Evolutionary conservation across 805 yeast genomes (phyloP), one percentile per base, ranked within the genome.

Genomic region (Lachancea cidri): DNA sequence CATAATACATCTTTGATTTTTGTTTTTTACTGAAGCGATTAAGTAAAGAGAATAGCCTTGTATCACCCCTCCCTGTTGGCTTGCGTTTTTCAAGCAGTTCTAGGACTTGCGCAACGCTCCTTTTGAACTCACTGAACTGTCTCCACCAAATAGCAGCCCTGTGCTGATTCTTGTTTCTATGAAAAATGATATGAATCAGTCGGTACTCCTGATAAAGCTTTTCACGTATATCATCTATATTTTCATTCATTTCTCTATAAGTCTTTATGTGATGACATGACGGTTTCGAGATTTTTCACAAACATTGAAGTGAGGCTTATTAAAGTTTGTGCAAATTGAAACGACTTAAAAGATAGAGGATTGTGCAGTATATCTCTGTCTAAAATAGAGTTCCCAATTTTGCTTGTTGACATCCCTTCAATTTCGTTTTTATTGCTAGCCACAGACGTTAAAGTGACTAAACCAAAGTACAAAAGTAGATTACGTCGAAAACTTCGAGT

Each of bases 101-200:
- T 4, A 48, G 6, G 5, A 54, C 47, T 6, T 48, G 49, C 2
- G 43, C 35, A 16, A 52, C 45, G n/a, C 71, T 66, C 31, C 95
- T 71, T 50, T 83, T 84, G 19, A 86, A 53, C 7, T 80, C 71
- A 45, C 78, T 72, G 31, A 88, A 64, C 44, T 76, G 71, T 45
- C 67, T 73, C 91, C 95, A 88, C 96, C 96, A 88, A 6, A 56
- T 54, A 22, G 86, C 73, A 5, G 71, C 73, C 3, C 80, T 66
- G 54, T 86, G 95, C 58, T 88, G 96, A 58, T 86, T 86, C 39
- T 72, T 69, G 60, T 81, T 83, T 47, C 95, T 68, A 52, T 82
- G 86, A 54, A 82, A 78, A 3, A 86, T 48, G 30, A 86, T 60
- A 48, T 77, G 83, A 3, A 86, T 58, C 3, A 85, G 52, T 17